Evolutionary conservation across 768 basidiomycete species (phyloP), one percentile per base, ranked within the genome.

Genomic region (Leccinum variicolor): DNA sequence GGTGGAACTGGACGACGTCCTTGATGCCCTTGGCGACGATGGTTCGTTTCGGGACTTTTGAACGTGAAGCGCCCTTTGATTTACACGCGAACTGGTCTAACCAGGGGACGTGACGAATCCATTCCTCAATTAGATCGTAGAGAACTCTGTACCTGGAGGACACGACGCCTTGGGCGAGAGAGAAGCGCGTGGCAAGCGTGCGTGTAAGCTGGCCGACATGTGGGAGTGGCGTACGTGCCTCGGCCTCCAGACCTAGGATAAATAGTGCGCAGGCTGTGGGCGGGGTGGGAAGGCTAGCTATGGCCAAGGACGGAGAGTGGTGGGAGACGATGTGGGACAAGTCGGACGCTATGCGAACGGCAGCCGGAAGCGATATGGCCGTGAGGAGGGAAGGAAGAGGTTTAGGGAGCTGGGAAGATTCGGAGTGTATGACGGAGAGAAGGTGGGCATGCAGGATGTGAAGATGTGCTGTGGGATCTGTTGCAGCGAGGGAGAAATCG

Each of bases 61-160:
- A 81, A 11, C 84, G 79, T 0, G 85, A 82, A 47, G 74, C 71
- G 23, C 57, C 61, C 73, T 79, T 19, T 19, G 19, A 11, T 43
- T 43, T 70, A 62, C 58, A 62, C 11, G 76, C 70, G 59, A 84
- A 85, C 48, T 82, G 79, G 59, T 84, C 79, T 11, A 91, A 75
- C 91, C 90, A 93, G 5, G 89, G 87, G 3, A 92, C 77, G n/a
- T 81, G 79, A 50, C 79, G 75, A 26, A 84, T 81, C 78, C 83
- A 84, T 55, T 77, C 73, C 34, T 79, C 79, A 31, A 91, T 72
- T 55, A 81, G 71, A 63, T 87, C 84, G 64, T 85, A 84, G 28
- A 90, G 69, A 36, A 75, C 62, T 68, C 84, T 87, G 73, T 92
- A 92, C 3, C 89, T 84, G 28, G 80, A 74, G 81, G 89, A 84